phyloP scores from a whole-genome alignment of 768 basidiomycete genomes.

The Calocera viscosa region DNA sequence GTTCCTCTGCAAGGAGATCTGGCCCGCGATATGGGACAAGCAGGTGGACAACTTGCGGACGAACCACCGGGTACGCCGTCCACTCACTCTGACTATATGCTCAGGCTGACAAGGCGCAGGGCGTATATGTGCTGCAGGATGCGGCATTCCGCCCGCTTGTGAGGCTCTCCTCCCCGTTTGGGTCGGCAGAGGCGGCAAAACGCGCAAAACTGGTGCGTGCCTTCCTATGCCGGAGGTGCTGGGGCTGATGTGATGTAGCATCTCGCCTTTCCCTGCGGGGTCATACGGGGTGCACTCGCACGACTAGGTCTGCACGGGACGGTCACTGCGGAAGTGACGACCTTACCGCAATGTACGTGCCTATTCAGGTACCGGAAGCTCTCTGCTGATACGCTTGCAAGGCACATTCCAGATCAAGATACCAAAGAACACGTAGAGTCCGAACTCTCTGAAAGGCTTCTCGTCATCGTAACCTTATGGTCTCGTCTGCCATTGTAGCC shows the following conservation, averaged over 20 bases:
- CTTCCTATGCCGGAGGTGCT: neutral
- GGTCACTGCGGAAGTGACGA: constrained; percentile 65
- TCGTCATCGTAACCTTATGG: too few relatives aligned
- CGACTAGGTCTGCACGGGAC: constrained; percentile 64
- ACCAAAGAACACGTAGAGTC: constrained; percentile 41
- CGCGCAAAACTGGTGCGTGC: constrained; percentile 54
- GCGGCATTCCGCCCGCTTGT: constrained; percentile 77
- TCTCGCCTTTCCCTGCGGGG: constrained; percentile 66
- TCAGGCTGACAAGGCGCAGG: constrained; percentile 34
- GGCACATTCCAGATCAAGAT: constrained; percentile 77
- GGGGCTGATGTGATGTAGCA: constrained; percentile 38
- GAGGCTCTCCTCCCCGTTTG: constrained; percentile 69
- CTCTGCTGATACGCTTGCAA: constrained; percentile 21
- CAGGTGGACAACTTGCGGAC: constrained; percentile 92
- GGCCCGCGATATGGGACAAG: constrained; percentile 83
- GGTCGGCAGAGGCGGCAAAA: constrained; percentile 57
- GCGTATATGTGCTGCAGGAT: constrained; percentile 87
- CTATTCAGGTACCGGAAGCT: neutral
- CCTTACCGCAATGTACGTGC: constrained; percentile 76
- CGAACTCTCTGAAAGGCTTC: too few relatives aligned
- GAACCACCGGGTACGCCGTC: constrained; percentile 74
- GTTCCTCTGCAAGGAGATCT: constrained; percentile 94
- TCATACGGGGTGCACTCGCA: constrained; percentile 69
- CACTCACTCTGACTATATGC: neutral
- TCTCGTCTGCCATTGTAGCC: too few relatives aligned